Evolutionary conservation across 345 rosid genomes (phyloP), one percentile per base, ranked within the genome.

Genomic region (Salix exigua): DNA sequence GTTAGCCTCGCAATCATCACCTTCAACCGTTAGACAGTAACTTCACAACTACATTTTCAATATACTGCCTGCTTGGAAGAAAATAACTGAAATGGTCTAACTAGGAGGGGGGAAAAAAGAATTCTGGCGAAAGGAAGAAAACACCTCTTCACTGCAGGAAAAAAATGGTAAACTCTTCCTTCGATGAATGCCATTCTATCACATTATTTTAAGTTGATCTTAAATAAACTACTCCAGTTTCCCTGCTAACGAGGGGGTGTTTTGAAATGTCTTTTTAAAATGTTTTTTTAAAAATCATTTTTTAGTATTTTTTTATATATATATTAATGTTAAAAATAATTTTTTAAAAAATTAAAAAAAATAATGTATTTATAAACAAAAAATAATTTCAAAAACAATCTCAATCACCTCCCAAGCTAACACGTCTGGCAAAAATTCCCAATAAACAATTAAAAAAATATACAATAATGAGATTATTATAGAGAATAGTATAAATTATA

Each of bases 1-100:
- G 64, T 61, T 74, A 65, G 37, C 79, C 73, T 25, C 68, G 68
- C 85, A 68, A 79, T 72, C 71, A 77, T 79, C 75, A 17, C 30
- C 61, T 44, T 64, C 60, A 71, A 44, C 75, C 68, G 64, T 75
- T 68, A 21, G 66, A 68, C 72, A 38, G 23, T 40, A 44, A 33
- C 48, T 35, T 64, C 44, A 19, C 30, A 40, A 2, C 73, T 68
- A 12, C 73, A 51, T 35, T 26, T 28, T 67, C 75, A 14, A 21
- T 17, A 44, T 5, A 40, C 30, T 75, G 40, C 40, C 28, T 53
- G 38, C 33, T 25, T 19, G 6, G 31, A 23, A 33, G 17, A 19
- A 35, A 17, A 9, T 18, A 18, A 66, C 19, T 33, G 51, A 68
- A 40, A 68, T 33, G 50, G 23, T 21, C 21, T 55, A n/a, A 55